Evolutionary conservation across 148 eudicot species (phyloP).

Genomic region (Dysphania ambrosioides): DNA sequence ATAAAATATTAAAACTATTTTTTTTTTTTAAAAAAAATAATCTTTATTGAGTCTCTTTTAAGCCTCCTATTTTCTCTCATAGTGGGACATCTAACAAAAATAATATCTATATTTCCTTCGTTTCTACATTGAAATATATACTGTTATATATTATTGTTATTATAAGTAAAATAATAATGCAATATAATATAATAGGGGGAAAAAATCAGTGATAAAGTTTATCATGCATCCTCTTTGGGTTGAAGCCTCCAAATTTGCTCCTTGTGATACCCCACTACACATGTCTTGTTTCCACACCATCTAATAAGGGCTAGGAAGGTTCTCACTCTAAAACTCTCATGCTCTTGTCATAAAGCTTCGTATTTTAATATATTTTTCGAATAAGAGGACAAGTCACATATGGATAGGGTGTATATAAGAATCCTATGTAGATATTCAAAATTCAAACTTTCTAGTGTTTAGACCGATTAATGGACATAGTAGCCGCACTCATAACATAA

Average conservation of each 20-base stretch:
- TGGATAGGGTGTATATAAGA: constrained; percentile 23
- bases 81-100: too few relatives aligned
- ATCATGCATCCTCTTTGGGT: not conserved
- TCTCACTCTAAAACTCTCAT: constrained; percentile 16
- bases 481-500: not conserved
- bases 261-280: constrained; percentile 21
- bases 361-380: constrained; percentile 2
- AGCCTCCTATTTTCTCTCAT: too few relatives aligned
- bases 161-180: too few relatives aligned
- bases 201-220: not conserved
- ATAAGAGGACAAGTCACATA: constrained; percentile 23
- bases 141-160: too few relatives aligned
- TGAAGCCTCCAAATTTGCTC: not conserved
- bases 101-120: too few relatives aligned
- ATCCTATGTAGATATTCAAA: constrained; percentile 26
- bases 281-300: constrained; percentile 24
- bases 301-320: constrained; percentile 15
- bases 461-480: not conserved
- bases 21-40: too few relatives aligned
- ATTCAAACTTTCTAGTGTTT: constrained; percentile 10
- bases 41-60: too few relatives aligned
- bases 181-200: too few relatives aligned
- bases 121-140: too few relatives aligned
- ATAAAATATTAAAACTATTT: too few relatives aligned
- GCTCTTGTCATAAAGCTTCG: constrained; percentile 29